Conservation (phyloP, 352 stramenopile genomes). For the Pythium phragmitis region DNA sequence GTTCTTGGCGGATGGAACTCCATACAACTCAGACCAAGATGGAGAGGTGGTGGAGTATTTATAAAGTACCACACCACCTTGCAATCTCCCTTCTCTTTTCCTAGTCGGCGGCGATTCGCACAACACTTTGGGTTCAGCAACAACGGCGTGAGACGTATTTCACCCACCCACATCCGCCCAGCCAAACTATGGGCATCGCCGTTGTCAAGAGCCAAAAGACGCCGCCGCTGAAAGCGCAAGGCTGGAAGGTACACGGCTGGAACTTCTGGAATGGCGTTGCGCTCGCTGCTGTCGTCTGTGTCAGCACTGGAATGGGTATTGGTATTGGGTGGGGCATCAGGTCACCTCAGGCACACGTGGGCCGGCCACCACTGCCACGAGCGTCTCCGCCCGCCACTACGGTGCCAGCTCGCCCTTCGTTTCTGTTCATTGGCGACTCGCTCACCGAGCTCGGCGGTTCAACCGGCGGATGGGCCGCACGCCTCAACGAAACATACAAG, state of each 20-base stretch:
- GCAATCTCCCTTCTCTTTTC: background rate
- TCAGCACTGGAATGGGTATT: background rate
- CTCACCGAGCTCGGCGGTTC: conserved; percentile 38
- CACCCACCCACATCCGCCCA: no score
- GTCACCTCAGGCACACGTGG: background rate
- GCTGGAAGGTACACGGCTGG: background rate
- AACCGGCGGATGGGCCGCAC: background rate
- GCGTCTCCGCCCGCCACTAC: background rate
- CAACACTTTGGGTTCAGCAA: background rate
- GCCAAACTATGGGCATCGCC: background rate
- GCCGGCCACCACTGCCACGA: no score
- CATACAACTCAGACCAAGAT: no score
- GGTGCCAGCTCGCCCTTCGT: background rate
- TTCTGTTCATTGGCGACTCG: conserved; percentile 41
- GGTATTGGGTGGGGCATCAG: background rate
- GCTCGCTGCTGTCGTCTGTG: background rate
- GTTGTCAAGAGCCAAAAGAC: background rate
- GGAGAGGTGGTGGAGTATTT: no score
- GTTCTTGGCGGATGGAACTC: no score
- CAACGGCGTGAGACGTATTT: no score
- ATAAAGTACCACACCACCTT: background rate
- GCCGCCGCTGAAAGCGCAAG: background rate
- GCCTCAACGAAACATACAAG: conserved; percentile 42
- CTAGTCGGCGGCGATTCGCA: no score
- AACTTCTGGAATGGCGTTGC: background rate